Base-by-base conservation (phyloP, 352 stramenopile species). In the Globisporangium megalacanthum region DNA sequence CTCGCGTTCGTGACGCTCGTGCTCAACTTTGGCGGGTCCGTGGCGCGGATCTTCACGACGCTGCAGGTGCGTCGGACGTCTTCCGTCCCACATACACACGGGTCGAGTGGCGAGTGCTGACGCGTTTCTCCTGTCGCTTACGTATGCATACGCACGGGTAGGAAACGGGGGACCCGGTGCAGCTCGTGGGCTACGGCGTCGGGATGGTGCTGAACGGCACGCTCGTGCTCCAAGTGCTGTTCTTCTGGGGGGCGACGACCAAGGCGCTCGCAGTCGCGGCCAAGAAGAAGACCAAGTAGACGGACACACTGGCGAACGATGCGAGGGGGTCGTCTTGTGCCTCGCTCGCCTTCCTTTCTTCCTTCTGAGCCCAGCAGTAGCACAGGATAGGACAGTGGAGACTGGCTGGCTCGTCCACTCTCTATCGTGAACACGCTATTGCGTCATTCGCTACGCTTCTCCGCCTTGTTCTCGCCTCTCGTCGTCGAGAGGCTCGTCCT, bases 11-110 rank as follows among this genome's bases (percentile, higher is more conserved):
- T 96, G 49, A 96, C 86, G 48, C 68, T 93, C 42, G 64, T 93
- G 63, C 75, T 93, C 39, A 96, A 93, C 65, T 76, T 94, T 60
- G 83, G 66, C 14, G 86, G 86, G 19, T 91, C 83, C 0, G 60
- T 92, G 48, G 86, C 86, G 37, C 81, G 86, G 1, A 71, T 96
- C 55, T 96, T 96, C 66, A 96, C 86, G 20, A 94, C 85, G 15
- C 65, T 96, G 55, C 83, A 94, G 69, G 76, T 81, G n/a, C n/a
- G n/a, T n/a, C n/a, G n/a, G n/a, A n/a, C n/a, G n/a, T n/a, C n/a
- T n/a, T n/a, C n/a, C n/a, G n/a, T n/a, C n/a, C n/a, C n/a, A n/a
- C n/a, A n/a, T n/a, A n/a, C 25, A 29, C 25, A 29, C 25, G 25
- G 25, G 25, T 29, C 25, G 25, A 29, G 25, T 29, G 25, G 25